phyloP scores from a whole-genome alignment of 768 basidiomycete genomes.

The Porpolomopsis calyptriformis region DNA sequence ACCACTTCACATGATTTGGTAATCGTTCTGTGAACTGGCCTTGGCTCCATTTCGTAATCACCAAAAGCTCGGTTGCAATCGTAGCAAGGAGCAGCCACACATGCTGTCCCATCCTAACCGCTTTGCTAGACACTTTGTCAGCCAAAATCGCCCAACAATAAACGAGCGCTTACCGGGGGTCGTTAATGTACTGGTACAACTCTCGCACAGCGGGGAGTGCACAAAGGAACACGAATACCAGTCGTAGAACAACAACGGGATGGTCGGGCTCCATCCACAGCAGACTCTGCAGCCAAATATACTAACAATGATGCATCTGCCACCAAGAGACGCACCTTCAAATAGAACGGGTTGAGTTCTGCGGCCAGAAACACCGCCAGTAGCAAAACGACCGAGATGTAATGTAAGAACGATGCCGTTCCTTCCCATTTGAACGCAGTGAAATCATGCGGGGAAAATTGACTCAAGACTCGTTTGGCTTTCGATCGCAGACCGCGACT shows the following conservation, averaged over 20 bases:
- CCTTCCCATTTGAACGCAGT: constrained; percentile 86
- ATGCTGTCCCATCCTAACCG: constrained; percentile 85
- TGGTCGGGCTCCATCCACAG: constrained; percentile 91
- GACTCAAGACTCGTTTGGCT: constrained; percentile 67
- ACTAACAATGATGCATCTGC: constrained; percentile 4
- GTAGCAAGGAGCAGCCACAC: constrained; percentile 81
- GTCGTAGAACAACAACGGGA: constrained; percentile 64
- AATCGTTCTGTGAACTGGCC: constrained; percentile 58
- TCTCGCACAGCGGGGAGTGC: constrained; percentile 82
- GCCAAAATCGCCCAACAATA: no score
- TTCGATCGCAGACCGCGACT: constrained; percentile 70
- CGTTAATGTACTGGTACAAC: constrained; percentile 73
- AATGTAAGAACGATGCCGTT: constrained; percentile 61
- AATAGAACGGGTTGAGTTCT: constrained; percentile 80
- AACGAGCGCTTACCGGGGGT: constrained; percentile 72
- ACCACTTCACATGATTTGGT: constrained; percentile 51
- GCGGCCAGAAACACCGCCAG: constrained; percentile 74
- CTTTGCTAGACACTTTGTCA: no score
- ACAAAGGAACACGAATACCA: constrained; percentile 73
- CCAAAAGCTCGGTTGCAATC: constrained; percentile 70
- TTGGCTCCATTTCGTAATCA: constrained; percentile 74
- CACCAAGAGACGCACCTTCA: constrained; percentile 46
- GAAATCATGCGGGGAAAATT: constrained; percentile 82
- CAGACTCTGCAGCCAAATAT: constrained; percentile 27
- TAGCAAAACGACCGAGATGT: constrained; percentile 62